These are phyloP conservation scores for Arthonia radiata DNA, from an alignment of 495 filamentous ascomycete species.

Conservation along the genomic window DNA sequence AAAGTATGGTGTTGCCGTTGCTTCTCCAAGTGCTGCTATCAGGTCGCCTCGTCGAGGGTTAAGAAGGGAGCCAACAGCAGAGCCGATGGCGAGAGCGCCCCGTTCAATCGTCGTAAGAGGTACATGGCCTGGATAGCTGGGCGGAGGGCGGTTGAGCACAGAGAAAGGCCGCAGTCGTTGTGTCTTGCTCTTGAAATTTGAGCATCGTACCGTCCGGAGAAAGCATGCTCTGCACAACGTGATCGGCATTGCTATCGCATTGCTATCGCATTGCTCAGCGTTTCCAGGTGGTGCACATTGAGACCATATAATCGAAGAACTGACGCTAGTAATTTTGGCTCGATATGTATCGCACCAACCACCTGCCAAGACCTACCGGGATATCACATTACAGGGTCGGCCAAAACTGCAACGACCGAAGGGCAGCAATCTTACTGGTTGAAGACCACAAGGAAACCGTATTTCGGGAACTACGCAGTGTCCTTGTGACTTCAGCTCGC, in stretches of 20 bases:
- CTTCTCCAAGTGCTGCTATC: slow-evolving; percentile 79
- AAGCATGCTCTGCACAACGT: not conserved
- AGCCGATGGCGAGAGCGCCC: slow-evolving; percentile 53
- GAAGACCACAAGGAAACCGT: too few species aligned
- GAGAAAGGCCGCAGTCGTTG: not conserved
- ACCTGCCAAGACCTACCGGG: too few species aligned
- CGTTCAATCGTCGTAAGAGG: slow-evolving; percentile 62
- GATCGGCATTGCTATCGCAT: not conserved
- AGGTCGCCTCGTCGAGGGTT: slow-evolving; percentile 73
- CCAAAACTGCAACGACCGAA: too few species aligned
- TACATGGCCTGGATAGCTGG: slow-evolving; percentile 78
- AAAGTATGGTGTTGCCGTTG: slow-evolving; percentile 85
- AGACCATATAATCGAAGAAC: not conserved
- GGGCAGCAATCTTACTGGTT: too few species aligned
- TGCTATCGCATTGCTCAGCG: not conserved
- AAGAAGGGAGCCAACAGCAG: slow-evolving; percentile 50
- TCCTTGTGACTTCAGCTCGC: too few species aligned
- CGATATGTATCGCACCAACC: not conserved
- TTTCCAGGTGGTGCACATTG: not conserved
- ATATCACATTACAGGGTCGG: too few species aligned
- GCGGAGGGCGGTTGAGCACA: slow-evolving; percentile 7
- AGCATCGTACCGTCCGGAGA: too few species aligned
- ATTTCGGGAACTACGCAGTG: too few species aligned
- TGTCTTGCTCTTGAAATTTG: not conserved
- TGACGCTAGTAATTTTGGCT: not conserved